Evolutionary conservation across 257 asterid species (phyloP).

Genomic region (Petrea volubilis): DNA sequence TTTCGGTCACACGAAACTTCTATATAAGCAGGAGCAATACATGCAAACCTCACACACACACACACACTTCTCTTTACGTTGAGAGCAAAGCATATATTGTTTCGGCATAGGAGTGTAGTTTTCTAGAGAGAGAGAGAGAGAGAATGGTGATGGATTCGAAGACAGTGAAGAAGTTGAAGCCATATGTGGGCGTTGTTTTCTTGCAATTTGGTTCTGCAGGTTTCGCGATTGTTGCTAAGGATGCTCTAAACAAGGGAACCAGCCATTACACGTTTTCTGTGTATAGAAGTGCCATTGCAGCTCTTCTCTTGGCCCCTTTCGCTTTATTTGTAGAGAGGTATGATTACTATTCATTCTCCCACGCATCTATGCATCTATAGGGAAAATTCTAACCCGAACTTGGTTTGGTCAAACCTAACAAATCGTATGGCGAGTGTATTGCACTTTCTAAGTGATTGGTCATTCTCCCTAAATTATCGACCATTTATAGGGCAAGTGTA

Average conservation of each 20-base stretch:
- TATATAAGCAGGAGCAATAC: background rate
- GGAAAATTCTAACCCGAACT: too few relatives aligned
- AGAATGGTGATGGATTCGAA: constrained; percentile 8
- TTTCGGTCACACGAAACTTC: background rate
- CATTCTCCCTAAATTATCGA: too few relatives aligned
- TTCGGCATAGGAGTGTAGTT: too few relatives aligned
- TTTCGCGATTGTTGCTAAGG: constrained; percentile 48
- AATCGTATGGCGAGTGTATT: too few relatives aligned
- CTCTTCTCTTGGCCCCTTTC: constrained; percentile 46
- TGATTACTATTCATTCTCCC: too few relatives aligned
- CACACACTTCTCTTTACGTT: too few relatives aligned
- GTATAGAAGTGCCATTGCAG: constrained; percentile 59
- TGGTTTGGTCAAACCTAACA: too few relatives aligned
- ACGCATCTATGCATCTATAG: too few relatives aligned
- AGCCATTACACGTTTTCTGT: constrained; percentile 56
- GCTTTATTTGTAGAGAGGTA: constrained; percentile 59
- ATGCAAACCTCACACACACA: too few relatives aligned
- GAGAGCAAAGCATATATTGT: too few relatives aligned
- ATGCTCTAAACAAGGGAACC: constrained; percentile 62
- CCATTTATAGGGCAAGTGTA: too few relatives aligned
- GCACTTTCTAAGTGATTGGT: too few relatives aligned
- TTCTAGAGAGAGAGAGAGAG: background rate
- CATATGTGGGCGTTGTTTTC: constrained; percentile 48
- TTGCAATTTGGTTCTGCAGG: constrained; percentile 55
- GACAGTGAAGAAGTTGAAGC: constrained; percentile 29